Percentiles rank a stretch among this genome's conserved stretches.
Conservation (phyloP, 306 rosid species). For the Mimosa bimucronata region DNA sequence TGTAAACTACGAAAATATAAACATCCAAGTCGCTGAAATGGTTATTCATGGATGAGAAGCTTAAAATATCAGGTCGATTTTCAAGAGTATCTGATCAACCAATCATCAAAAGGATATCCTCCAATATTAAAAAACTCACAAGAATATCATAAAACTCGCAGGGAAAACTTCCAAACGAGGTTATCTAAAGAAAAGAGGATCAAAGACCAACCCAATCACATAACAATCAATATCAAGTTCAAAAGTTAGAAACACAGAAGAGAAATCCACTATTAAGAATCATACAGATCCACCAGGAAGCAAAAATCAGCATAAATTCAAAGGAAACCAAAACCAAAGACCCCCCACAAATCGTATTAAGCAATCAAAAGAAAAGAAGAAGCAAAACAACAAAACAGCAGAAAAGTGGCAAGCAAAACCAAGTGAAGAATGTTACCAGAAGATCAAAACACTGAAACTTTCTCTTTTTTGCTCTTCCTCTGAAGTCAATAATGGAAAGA, state of each 20-base stretch:
- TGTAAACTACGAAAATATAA: not conserved
- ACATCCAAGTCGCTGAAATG: not conserved
- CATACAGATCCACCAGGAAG: not conserved
- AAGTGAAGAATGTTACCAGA: conserved; percentile 17
- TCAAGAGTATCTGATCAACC: not conserved
- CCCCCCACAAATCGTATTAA: not conserved
- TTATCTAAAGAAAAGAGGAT: not conserved
- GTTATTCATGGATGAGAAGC: not conserved
- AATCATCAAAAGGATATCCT: conserved; percentile 5
- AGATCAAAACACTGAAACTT: conserved; percentile 20
- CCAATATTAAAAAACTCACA: not conserved
- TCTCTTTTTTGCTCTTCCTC: conserved; percentile 1
- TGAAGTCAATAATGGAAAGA: conserved; percentile 18
- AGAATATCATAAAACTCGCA: not conserved
- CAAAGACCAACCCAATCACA: not conserved
- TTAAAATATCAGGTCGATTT: not conserved
- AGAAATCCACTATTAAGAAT: not conserved
- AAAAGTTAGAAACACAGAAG: not conserved
- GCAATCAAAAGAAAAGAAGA: not conserved
- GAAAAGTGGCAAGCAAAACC: not conserved
- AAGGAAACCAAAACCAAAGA: not conserved
- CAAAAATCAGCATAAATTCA: not conserved
- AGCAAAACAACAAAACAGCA: not conserved
- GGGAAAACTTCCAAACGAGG: not conserved
- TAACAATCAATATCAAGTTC: conserved; percentile 1